phyloP scores from a whole-genome alignment of 2,329 filamentous ascomycete genomes.

The Fusarium succisae region DNA sequence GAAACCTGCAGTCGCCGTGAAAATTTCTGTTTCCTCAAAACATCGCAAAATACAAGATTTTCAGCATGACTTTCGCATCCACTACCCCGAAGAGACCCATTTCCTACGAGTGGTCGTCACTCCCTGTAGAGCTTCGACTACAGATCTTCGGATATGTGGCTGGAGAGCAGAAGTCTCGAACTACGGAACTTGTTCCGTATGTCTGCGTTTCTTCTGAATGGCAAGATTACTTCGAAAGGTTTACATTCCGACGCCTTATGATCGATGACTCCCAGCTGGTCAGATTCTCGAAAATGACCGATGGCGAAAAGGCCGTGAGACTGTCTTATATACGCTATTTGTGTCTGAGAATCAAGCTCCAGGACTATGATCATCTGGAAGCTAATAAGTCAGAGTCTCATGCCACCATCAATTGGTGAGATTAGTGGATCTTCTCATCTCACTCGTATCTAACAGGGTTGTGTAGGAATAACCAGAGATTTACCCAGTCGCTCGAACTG shows the following conservation, averaged over 20 bases:
- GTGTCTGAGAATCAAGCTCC: neutral
- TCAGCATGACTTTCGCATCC: rapidly evolving
- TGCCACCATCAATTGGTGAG: neutral
- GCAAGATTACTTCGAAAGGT: neutral
- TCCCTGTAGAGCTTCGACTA: neutral
- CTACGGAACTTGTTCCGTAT: rapidly evolving
- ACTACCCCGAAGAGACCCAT: rapidly evolving
- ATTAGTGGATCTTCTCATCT: rapidly evolving
- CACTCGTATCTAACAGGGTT: rapidly evolving
- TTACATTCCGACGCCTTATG: neutral
- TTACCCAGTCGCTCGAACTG: rapidly evolving
- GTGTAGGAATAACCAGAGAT: neutral
- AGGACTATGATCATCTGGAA: neutral
- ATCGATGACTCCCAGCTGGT: neutral
- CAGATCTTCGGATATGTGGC: neutral
- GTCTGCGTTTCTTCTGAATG: neutral
- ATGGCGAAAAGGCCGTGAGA: neutral
- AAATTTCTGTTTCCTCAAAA: neutral
- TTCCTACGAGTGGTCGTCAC: neutral
- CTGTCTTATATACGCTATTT: neutral
- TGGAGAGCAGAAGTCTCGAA: neutral
- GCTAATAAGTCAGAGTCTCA: neutral
- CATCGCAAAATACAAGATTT: rapidly evolving
- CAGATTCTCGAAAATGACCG: rapidly evolving
- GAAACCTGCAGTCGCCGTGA: no score